Base-by-base conservation (phyloP, 129 eudicot species). In the Ambrosia trifida region DNA sequence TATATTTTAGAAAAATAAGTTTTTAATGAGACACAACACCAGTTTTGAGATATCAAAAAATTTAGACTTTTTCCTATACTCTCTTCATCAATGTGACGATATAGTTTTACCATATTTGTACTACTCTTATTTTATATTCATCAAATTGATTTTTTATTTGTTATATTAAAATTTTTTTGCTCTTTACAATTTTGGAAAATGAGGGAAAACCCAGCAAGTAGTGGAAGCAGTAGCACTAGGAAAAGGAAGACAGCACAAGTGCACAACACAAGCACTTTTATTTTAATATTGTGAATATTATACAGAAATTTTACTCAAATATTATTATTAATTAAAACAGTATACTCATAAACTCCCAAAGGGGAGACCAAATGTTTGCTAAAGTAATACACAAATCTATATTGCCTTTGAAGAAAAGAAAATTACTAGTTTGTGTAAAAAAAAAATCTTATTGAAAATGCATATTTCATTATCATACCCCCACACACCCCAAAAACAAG, bases 191-290 rank as follows among this genome's bases (percentile, higher is more conserved):
- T 47, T 76, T 60, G 14, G 18, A 68, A 68, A 45, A 13, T 16
- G 72, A 69, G 62, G 47, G 44, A 70, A 7, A 76, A 47, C 38
- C 8, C 11, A 63, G 70, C 58, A 60, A 60, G 70, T 70, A 61
- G 81, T 77, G 81, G 81, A 49, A 70, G 64, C 71, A 77, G 38
- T 64, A 70, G 72, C 76, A 77, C 81, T 77, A 77, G 72, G 47
- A 77, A 77, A 77, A 77, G 72, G 58, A 41, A 49, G 76, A 77
- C 72, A 70, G 81, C 76, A 69, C 76, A 69, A 77, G 66, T 62
- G 81, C 76, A 69, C 76, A 69, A 77, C 64, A 69, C 32, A 77
- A 69, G 17, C 72, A 77, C 81, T 77, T 69, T 46, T 19, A 31
- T 70, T 77, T 69, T 2, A 40, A 24, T 62, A 47, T 47, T 47